Percentiles rank a stretch among this genome's conserved stretches.
phyloP scores from a whole-genome alignment of 352 stramenopile species.

The Pythium periplocum region DNA sequence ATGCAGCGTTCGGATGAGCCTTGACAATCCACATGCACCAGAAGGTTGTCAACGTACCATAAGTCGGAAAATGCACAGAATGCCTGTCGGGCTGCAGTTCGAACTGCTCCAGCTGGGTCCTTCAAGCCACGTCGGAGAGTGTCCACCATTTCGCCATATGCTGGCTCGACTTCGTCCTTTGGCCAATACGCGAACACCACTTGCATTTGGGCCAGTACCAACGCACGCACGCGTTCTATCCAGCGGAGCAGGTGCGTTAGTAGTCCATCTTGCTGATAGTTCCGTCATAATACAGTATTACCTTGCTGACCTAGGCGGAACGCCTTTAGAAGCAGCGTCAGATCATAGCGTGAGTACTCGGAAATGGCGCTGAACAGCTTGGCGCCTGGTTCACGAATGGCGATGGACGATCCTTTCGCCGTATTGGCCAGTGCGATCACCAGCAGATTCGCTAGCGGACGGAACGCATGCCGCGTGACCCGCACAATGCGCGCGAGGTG shows the following conservation, averaged over 20 bases:
- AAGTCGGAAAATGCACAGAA: slow-evolving; percentile 36
- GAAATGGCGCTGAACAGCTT: slow-evolving; percentile 50
- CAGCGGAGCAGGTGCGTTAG: background rate
- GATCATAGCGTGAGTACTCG: slow-evolving; percentile 54
- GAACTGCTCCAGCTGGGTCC: slow-evolving; percentile 35
- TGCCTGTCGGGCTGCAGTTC: slow-evolving; percentile 36
- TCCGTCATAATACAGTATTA: slow-evolving; percentile 6
- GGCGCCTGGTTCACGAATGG: slow-evolving; percentile 43
- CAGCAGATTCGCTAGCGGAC: slow-evolving; percentile 51
- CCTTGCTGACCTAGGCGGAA: slow-evolving; percentile 38
- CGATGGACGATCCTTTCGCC: slow-evolving; percentile 45
- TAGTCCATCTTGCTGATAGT: background rate
- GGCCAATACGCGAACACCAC: slow-evolving; percentile 51
- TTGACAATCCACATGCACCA: background rate
- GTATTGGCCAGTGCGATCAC: slow-evolving; percentile 40
- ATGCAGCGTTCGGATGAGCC: too few relatives aligned
- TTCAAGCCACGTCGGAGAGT: slow-evolving; percentile 41
- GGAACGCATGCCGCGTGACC: slow-evolving; percentile 36
- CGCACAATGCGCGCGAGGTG: slow-evolving; percentile 42
- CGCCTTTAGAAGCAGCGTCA: slow-evolving; percentile 39
- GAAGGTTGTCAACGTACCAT: slow-evolving; percentile 31
- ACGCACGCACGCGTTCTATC: slow-evolving; percentile 40
- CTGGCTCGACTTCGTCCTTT: slow-evolving; percentile 36
- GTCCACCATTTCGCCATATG: slow-evolving; percentile 43
- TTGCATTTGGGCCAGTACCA: slow-evolving; percentile 56